Evolutionary conservation across 768 basidiomycete species (phyloP).

Genomic region (Mycena belliarum): DNA sequence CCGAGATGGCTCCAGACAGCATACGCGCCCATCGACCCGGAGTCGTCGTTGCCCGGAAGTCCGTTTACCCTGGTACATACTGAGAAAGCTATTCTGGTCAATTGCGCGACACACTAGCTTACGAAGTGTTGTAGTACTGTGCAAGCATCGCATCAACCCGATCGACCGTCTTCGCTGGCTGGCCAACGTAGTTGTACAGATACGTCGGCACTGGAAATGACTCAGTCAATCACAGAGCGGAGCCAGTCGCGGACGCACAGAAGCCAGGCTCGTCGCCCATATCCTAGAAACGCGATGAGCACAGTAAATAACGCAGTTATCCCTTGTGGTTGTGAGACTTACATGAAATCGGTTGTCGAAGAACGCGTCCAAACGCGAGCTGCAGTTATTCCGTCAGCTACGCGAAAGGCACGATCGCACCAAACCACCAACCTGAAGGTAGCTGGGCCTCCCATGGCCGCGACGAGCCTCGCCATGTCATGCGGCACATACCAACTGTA

Average conservation of each 20-base stretch:
- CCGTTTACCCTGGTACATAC: constrained; percentile 16
- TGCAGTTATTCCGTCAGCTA: not conserved
- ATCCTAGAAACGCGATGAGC: constrained; percentile 6
- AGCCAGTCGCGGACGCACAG: not conserved
- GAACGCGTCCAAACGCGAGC: constrained; percentile 19
- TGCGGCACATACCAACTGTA: constrained; percentile 20
- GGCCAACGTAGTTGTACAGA: constrained; percentile 22
- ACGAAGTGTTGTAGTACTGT: constrained; percentile 14
- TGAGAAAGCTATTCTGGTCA: no score
- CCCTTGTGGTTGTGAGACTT: no score
- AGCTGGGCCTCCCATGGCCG: constrained; percentile 8
- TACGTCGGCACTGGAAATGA: constrained; percentile 15
- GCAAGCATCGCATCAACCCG: constrained; percentile 12
- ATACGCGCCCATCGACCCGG: constrained; percentile 21
- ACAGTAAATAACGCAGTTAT: no score
- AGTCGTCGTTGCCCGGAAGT: constrained; percentile 18
- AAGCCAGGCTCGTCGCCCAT: constrained; percentile 22
- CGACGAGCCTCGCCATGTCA: constrained; percentile 17
- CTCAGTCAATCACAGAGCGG: not conserved
- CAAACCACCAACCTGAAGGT: constrained; percentile 10
- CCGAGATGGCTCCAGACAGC: constrained; percentile 21
- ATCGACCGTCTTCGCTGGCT: constrained; percentile 20
- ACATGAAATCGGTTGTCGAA: constrained; percentile 17
- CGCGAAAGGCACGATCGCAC: not conserved
- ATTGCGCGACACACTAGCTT: no score